Evolutionary conservation across 2,329 filamentous ascomycete species (phyloP).

Genomic region (Septoria petroselini): DNA sequence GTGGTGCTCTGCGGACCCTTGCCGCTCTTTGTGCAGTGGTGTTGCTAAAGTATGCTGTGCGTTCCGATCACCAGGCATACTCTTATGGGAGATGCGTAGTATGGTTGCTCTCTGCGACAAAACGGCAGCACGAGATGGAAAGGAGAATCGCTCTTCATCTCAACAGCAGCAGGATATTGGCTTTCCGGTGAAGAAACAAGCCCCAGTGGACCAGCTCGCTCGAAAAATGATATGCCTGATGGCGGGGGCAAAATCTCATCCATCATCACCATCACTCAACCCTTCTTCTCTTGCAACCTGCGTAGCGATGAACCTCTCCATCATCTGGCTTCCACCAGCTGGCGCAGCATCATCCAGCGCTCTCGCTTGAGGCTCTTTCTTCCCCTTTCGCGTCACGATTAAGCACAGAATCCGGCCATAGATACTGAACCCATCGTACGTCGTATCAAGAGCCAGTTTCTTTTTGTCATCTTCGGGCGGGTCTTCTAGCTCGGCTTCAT

Average conservation of each 20-base stretch:
- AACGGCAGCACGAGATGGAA: too few species aligned
- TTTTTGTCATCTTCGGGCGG: slow-evolving; percentile 72
- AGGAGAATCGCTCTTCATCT: not conserved
- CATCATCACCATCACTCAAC: slow-evolving; percentile 34
- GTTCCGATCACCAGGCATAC: too few species aligned
- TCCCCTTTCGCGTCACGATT: slow-evolving; percentile 71
- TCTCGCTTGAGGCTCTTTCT: slow-evolving; percentile 36
- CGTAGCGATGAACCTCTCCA: slow-evolving; percentile 42
- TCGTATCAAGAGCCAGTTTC: slow-evolving; percentile 79
- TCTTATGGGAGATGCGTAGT: too few species aligned
- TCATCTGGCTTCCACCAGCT: slow-evolving; percentile 39
- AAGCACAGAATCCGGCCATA: slow-evolving; percentile 90
- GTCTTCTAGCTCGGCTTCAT: slow-evolving; percentile 29
- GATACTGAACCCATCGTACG: slow-evolving; percentile 93
- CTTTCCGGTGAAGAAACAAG: too few species aligned
- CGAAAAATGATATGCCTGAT: not conserved
- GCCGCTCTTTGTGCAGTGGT: too few species aligned
- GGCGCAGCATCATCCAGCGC: slow-evolving; percentile 24
- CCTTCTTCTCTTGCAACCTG: slow-evolving; percentile 37
- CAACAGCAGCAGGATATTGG: not conserved
- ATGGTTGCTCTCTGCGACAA: too few species aligned
- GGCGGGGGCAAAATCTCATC: slow-evolving; percentile 3
- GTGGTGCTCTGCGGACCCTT: too few species aligned
- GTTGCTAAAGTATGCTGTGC: too few species aligned
- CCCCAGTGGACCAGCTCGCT: too few species aligned